A percentile compares a stretch with the other conserved stretches of the same genome.
Conservation (phyloP, 495 filamentous ascomycete species). For the Aspergillus olivimuriae region DNA sequence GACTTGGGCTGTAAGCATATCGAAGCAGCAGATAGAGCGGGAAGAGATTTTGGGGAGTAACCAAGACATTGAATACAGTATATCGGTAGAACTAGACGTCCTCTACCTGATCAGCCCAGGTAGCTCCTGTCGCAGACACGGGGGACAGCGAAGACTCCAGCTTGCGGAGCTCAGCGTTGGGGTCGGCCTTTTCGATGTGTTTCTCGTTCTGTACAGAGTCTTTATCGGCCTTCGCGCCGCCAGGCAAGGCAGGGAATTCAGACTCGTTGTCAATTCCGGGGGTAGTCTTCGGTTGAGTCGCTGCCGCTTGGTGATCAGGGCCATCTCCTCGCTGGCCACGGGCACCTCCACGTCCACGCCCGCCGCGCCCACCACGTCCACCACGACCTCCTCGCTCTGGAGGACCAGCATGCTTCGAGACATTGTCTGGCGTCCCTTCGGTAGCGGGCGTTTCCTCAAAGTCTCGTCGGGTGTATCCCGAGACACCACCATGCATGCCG, state of each 20-base stretch:
- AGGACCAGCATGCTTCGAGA: not conserved
- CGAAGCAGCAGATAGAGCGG: not conserved
- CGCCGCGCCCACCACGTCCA: slow-evolving; percentile 20
- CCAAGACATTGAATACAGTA: not conserved
- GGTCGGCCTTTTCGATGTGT: not conserved
- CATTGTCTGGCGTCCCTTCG: slow-evolving; percentile 9
- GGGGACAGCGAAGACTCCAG: slow-evolving; percentile 14
- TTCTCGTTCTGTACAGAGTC: slow-evolving; percentile 16
- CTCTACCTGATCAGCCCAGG: slow-evolving; percentile 30
- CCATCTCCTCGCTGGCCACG: slow-evolving; percentile 23
- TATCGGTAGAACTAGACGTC: not conserved
- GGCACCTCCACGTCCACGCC: slow-evolving; percentile 24
- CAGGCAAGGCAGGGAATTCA: slow-evolving; percentile 41
- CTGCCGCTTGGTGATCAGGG: slow-evolving; percentile 13
- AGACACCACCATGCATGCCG: slow-evolving; percentile 57
- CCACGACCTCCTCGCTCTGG: slow-evolving; percentile 22
- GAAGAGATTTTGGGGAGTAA: slow-evolving; percentile 7
- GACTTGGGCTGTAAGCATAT: no score
- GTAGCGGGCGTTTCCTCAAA: slow-evolving; percentile 21
- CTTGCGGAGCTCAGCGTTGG: slow-evolving; percentile 11
- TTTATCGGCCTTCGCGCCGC: slow-evolving; percentile 13
- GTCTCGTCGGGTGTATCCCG: slow-evolving; percentile 30
- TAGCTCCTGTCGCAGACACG: slow-evolving; percentile 12
- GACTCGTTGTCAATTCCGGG: slow-evolving; percentile 26
- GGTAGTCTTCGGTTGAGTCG: slow-evolving; percentile 11